Base-by-base conservation (phyloP, 805 yeast genomes). In the Myxozyma vanderwaltii region DNA sequence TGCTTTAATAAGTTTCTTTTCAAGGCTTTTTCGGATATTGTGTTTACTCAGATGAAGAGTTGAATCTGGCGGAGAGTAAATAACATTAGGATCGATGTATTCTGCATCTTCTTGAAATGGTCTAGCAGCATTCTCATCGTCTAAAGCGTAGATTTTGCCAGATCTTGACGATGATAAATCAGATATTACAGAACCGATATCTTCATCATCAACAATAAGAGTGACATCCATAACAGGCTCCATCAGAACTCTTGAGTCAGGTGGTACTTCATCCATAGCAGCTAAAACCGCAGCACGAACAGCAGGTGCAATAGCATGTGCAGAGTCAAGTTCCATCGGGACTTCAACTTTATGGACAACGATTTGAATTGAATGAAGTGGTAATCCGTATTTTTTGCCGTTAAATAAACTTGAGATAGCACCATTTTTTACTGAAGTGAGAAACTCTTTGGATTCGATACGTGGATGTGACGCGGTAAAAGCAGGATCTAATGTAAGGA, bases 151-250 rank as follows among this genome's bases (percentile, higher is more conserved):
- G 44, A 94, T 89, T 1, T 76, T 78, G 1, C 96, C 97, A 46
- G 86, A 84, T 61, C 98, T 80, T 13, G 86, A 80, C 31, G 89
- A 84, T 44, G 89, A 85, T 53, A 94, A 74, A 70, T 94, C 99
- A 66, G 89, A 95, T 40, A 89, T 81, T 0, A 94, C 94, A 36
- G 79, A 79, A 21, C 98, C 98, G 65, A 92, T 73, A 58, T 86
- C 88, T 56, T 82, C 86, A 31, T 90, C 86, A 54, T 80, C 79
- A 1, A 86, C 86, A 52, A 79, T 81, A 0, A 94, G 84, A 6
- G 77, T 77, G 3, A 91, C 85, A 36, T 81, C 78, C 97, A 94
- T 92, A 29, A 88, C 78, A 0, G 99, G 99, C 73, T 94, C 98
- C 72, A 92, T 76, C 1, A 91, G 72, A 0, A 85, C 79, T 69